These are phyloP conservation scores for Yarrowia alimentaria DNA, from an alignment of 805 yeast genomes.

Conservation along the genomic window DNA sequence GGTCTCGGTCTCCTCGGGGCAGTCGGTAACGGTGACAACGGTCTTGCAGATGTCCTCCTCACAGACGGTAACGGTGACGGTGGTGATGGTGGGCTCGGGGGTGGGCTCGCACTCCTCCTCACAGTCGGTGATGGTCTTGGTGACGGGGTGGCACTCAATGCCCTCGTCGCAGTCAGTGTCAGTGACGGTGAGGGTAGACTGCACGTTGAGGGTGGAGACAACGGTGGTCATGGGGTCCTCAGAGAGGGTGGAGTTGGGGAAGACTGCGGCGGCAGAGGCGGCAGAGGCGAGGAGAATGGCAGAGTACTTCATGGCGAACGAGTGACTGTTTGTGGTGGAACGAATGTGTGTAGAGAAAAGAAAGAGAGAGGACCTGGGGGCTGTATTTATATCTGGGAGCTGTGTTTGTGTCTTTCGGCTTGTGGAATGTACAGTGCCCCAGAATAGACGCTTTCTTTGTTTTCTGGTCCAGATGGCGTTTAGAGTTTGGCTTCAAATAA, in stretches of 20 bases:
- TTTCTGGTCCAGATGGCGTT: too few species aligned
- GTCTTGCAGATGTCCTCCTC: constrained; percentile 26
- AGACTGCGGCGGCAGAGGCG: constrained; percentile 26
- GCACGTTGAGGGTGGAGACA: constrained; percentile 21
- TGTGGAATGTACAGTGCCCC: constrained; percentile 13
- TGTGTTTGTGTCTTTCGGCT: neutral
- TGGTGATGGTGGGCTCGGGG: constrained; percentile 22
- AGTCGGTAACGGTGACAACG: constrained; percentile 27
- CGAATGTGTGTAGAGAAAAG: constrained; percentile 6
- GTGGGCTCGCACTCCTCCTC: constrained; percentile 4
- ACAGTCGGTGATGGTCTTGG: constrained; percentile 20
- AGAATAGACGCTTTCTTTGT: neutral
- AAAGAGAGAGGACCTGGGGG: neutral
- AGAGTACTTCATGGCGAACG: constrained; percentile 23
- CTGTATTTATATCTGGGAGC: constrained; percentile 15
- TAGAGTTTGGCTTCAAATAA: neutral
- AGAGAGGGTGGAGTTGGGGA: constrained; percentile 13
- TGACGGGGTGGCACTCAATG: constrained; percentile 22
- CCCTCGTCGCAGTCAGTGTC: constrained; percentile 20
- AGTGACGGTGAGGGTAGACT: constrained; percentile 15
- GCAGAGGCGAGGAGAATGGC: constrained; percentile 20
- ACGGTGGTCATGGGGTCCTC: constrained; percentile 22
- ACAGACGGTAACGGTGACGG: constrained; percentile 24
- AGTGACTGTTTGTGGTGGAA: constrained; percentile 14
- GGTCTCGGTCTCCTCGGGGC: constrained; percentile 20